These are phyloP conservation scores for Aspergillus tubingensis DNA, from an alignment of 2,329 filamentous ascomycete species.

Conservation along the genomic window DNA sequence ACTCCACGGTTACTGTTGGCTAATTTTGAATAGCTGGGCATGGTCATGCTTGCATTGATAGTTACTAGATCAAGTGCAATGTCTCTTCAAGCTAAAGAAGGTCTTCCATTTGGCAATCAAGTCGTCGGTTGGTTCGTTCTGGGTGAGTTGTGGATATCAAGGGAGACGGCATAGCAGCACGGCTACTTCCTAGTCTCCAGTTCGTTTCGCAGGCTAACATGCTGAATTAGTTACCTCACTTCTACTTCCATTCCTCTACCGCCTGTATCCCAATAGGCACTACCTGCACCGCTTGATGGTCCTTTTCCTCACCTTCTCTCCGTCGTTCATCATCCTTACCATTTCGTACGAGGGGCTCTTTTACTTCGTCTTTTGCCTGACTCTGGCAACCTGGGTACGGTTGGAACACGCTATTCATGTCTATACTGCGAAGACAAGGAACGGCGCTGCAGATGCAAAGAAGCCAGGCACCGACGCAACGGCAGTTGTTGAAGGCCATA, in stretches of 20 bases:
- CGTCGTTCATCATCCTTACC: conserved; percentile 90
- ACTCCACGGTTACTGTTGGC: neutral
- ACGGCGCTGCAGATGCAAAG: conserved; percentile 24
- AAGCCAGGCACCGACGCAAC: conserved; percentile 34
- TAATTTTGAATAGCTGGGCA: conserved; percentile 59
- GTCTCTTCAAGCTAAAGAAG: conserved; percentile 80
- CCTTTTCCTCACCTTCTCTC: conserved; percentile 89
- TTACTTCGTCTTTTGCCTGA: conserved; percentile 84
- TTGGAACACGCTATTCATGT: conserved; percentile 77
- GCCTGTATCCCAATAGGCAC: conserved; percentile 75
- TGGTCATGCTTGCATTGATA: conserved; percentile 77
- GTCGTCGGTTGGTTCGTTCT: conserved; percentile 80
- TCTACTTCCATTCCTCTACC: conserved; percentile 77
- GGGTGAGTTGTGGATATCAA: conserved; percentile 51
- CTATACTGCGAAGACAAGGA: conserved; percentile 29
- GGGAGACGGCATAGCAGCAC: neutral
- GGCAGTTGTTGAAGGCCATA: conserved; percentile 35
- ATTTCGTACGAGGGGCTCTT: conserved; percentile 98
- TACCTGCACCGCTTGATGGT: conserved; percentile 88
- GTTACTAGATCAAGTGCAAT: conserved; percentile 85
- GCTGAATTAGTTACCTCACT: conserved; percentile 65
- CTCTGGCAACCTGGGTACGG: conserved; percentile 85
- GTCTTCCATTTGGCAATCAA: conserved; percentile 85
- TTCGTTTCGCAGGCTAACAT: conserved; percentile 11
- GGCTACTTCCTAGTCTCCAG: neutral